phyloP scores from a whole-genome alignment of 306 rosid genomes.

The Alnus rubra region DNA sequence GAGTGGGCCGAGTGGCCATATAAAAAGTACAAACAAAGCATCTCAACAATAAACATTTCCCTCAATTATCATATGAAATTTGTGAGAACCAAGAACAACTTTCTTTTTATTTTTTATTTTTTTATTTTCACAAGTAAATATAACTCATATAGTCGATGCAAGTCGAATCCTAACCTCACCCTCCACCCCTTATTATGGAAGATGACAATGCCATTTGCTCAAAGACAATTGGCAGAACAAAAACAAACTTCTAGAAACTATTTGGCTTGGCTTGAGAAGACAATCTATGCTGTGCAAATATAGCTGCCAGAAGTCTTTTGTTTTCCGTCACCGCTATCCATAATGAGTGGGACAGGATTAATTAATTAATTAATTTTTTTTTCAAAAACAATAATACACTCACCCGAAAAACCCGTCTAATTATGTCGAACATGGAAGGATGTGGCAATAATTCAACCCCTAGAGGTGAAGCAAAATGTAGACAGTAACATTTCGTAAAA shows the following conservation, averaged over 20 bases:
- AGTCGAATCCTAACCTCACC: not conserved
- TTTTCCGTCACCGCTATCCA: not conserved
- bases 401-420: no score
- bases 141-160: not conserved
- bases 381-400: no score
- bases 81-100: not conserved
- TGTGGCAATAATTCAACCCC: no score
- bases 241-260: not conserved
- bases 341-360: not conserved
- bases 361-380: no score
- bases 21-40: not conserved
- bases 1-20: not conserved
- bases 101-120: no score
- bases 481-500: not conserved
- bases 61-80: not conserved
- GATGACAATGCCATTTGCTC: no score
- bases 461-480: not conserved
- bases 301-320: not conserved
- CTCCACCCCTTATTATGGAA: no score
- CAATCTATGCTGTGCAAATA: no score
- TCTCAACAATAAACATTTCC: not conserved
- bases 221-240: no score
- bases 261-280: not conserved
- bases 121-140: no score
- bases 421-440: no score